Evolutionary conservation across 2,329 filamentous ascomycete genomes (phyloP).

Genomic region (Epichloe sylvatica): DNA sequence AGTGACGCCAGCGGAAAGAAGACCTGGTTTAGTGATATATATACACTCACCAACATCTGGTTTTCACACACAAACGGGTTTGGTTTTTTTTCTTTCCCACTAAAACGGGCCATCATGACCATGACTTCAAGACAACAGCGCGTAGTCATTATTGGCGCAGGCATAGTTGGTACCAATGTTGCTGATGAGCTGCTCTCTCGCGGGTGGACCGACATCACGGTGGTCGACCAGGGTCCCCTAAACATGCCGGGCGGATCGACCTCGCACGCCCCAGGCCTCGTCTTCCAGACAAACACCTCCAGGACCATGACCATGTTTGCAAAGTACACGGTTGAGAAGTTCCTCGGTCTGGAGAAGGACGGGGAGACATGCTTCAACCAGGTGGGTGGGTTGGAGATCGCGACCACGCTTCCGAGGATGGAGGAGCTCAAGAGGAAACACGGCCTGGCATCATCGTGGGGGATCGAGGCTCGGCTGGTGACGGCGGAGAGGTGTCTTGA

Average conservation of each 20-base stretch:
- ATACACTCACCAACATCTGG: no score
- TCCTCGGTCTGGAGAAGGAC: constrained; percentile 32
- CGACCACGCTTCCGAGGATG: constrained; percentile 43
- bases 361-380: constrained; percentile 41
- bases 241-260: constrained; percentile 51
- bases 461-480: constrained; percentile 40
- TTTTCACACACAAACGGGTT: no score
- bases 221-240: constrained; percentile 50
- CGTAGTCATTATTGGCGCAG: constrained; percentile 48
- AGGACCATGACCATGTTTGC: constrained; percentile 46
- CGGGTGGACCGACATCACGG: constrained; percentile 50
- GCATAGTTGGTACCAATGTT: constrained; percentile 50
- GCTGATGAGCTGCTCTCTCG: constrained; percentile 49
- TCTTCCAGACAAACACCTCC: constrained; percentile 47
- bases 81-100: no score
- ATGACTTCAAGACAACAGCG: constrained; percentile 24
- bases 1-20: no score
- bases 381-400: constrained; percentile 48
- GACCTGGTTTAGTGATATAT: no score
- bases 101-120: background rate
- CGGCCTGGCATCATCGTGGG: constrained; percentile 47
- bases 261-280: constrained; percentile 49
- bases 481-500: constrained; percentile 36
- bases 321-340: constrained; percentile 47
- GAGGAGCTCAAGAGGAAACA: constrained; percentile 49